Percentiles rank a stretch among this genome's conserved stretches.
These are phyloP conservation scores for Canavalia gladiata DNA, from an alignment of 306 rosid species.

Conservation along the genomic window DNA sequence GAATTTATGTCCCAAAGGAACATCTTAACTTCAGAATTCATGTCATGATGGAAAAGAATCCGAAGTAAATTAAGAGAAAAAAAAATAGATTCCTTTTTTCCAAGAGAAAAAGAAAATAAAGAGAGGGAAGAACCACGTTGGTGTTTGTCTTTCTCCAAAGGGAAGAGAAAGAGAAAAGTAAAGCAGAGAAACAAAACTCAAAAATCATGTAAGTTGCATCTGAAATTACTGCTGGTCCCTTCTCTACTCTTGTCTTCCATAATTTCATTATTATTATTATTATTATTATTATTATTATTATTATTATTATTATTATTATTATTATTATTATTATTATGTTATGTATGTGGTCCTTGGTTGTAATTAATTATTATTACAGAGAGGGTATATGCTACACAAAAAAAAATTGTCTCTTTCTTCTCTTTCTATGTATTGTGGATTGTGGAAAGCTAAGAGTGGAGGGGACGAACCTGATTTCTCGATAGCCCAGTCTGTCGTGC, in stretches of 20 bases:
- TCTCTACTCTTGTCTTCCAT: conserved; percentile 2
- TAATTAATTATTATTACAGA: conserved; percentile 32
- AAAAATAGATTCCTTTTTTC: neutral
- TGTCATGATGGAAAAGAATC: conserved; percentile 54
- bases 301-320: too few species aligned
- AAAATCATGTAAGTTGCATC: conserved; percentile 58
- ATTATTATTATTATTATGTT: too few species aligned
- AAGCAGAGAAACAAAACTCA: conserved; percentile 49
- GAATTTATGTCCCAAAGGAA: conserved; percentile 59
- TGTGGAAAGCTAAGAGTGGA: conserved; percentile 47
- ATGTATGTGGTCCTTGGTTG: conserved; percentile 54
- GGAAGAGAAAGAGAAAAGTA: conserved; percentile 30
- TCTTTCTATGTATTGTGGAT: neutral
- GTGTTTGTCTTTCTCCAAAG: conserved; percentile 53
- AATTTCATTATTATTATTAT: neutral
- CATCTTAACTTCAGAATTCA: conserved; percentile 57
- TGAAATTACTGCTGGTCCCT: conserved; percentile 68
- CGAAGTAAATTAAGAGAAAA: conserved; percentile 35
- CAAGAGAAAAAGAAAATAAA: neutral
- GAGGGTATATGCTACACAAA: neutral
- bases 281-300: too few species aligned
- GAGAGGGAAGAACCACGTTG: conserved; percentile 43
- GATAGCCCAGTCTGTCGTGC: conserved; percentile 94
- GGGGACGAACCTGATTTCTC: conserved; percentile 82
- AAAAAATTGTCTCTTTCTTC: conserved; percentile 42